Evolutionary conservation across 768 basidiomycete species (phyloP).

Genomic region (Tylopilus felleus): DNA sequence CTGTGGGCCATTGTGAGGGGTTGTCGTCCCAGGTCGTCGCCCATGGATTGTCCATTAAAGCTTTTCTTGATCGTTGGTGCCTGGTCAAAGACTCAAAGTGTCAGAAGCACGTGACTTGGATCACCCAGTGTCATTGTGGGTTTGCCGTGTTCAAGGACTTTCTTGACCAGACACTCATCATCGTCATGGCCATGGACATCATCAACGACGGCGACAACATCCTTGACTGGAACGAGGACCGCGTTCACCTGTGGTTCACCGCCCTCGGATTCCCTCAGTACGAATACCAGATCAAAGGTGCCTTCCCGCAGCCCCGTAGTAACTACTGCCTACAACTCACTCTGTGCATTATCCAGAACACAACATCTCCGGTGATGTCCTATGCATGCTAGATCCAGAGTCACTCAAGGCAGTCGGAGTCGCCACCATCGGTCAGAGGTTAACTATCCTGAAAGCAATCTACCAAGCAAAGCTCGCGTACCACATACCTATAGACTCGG

Average conservation of each 20-base stretch:
- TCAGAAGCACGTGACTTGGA: slow-evolving; percentile 17
- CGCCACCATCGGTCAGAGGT: slow-evolving; percentile 84
- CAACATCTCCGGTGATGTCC: slow-evolving; percentile 86
- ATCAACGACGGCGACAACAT: slow-evolving; percentile 34
- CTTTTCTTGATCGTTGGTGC: slow-evolving; percentile 31
- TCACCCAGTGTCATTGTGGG: no score
- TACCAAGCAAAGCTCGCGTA: slow-evolving; percentile 86
- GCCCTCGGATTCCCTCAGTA: slow-evolving; percentile 84
- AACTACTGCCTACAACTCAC: background rate
- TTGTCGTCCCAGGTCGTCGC: slow-evolving; percentile 44
- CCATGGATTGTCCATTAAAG: slow-evolving; percentile 84
- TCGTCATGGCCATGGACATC: slow-evolving; percentile 28
- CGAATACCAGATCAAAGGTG: slow-evolving; percentile 77
- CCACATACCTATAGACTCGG: slow-evolving; percentile 76
- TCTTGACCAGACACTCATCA: background rate
- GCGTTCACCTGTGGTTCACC: slow-evolving; percentile 77
- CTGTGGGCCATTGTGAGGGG: no score
- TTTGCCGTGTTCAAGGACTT: background rate
- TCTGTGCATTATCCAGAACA: slow-evolving; percentile 55
- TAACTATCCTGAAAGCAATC: slow-evolving; percentile 88
- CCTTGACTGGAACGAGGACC: slow-evolving; percentile 68
- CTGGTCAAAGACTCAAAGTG: background rate
- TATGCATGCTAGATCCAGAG: slow-evolving; percentile 81
- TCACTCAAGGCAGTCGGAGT: slow-evolving; percentile 85
- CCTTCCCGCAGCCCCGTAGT: background rate